Evolutionary conservation across 129 eudicot species (phyloP).

Genomic region (Dittrichia graveolens): DNA sequence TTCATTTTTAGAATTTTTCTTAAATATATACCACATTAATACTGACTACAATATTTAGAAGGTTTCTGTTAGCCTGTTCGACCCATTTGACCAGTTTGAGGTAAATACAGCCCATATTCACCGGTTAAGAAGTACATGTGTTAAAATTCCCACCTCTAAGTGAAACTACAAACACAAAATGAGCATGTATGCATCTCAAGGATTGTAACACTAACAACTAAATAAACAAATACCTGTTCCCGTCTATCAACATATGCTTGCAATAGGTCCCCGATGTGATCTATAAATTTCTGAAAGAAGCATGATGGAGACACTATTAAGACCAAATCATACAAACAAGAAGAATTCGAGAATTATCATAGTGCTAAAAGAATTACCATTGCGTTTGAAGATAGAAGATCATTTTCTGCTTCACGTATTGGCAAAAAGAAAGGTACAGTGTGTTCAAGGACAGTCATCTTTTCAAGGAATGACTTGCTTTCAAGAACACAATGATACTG

Average conservation of each 20-base stretch:
- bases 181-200: not conserved
- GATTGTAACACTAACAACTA: not conserved
- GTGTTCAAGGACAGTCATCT: constrained; percentile 91
- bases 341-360: not conserved
- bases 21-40: too few species aligned
- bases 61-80: too few species aligned
- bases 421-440: constrained; percentile 94
- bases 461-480: constrained; percentile 96
- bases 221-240: constrained; percentile 65
- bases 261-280: constrained; percentile 83
- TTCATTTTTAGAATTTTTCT: too few species aligned
- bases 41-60: too few species aligned
- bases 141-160: too few species aligned
- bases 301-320: not conserved
- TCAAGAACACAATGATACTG: constrained; percentile 93
- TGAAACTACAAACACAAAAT: too few species aligned
- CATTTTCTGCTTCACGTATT: constrained; percentile 79
- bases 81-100: too few species aligned
- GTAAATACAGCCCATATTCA: too few species aligned
- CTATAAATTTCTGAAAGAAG: constrained; percentile 73
- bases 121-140: too few species aligned
- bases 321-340: not conserved
- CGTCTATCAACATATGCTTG: constrained; percentile 94
- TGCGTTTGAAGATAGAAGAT: constrained; percentile 85
- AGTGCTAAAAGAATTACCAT: constrained; percentile 47